These are phyloP conservation scores for Ustilago tritici DNA, from an alignment of 1,284 basidiomycete genomes.

Conservation along the genomic window DNA sequence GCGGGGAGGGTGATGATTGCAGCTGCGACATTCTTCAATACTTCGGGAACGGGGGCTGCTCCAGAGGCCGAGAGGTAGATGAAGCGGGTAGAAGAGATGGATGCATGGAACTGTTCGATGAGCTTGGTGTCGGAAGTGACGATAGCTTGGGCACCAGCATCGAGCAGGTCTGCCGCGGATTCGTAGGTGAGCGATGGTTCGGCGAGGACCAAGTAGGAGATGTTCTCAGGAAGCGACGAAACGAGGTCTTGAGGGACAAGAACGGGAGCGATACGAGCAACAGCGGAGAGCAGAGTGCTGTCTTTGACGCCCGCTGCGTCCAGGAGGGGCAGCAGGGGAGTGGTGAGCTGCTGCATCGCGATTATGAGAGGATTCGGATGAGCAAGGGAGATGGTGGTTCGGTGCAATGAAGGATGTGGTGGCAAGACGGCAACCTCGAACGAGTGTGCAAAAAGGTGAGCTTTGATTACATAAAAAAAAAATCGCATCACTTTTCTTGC, in stretches of 20 bases:
- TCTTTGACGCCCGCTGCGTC: conserved; percentile 43
- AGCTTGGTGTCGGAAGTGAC: conserved; percentile 49
- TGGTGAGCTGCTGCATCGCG: conserved; percentile 60
- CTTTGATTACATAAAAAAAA: too few species aligned
- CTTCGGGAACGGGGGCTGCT: conserved; percentile 41
- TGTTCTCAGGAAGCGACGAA: conserved; percentile 20
- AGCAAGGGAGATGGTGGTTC: background rate
- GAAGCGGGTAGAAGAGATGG: conserved; percentile 49
- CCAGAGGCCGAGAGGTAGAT: conserved; percentile 52
- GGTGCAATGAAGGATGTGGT: background rate
- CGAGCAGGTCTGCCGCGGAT: conserved; percentile 56
- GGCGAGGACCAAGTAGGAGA: conserved; percentile 52
- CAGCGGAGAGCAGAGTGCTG: conserved; percentile 30
- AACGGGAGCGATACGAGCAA: conserved; percentile 48
- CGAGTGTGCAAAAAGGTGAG: too few species aligned
- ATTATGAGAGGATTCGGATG: background rate
- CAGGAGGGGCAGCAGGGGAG: conserved; percentile 55
- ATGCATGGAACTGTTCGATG: conserved; percentile 47
- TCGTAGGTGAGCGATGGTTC: conserved; percentile 47
- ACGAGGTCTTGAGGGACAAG: conserved; percentile 49
- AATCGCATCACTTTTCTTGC: too few species aligned
- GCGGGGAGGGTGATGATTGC: conserved; percentile 52
- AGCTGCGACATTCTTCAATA: conserved; percentile 53
- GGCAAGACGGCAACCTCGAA: too few species aligned
- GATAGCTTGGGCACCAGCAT: conserved; percentile 60